Evolutionary conservation across 495 filamentous ascomycete species (phyloP).

Genomic region (Lepraria neglecta): DNA sequence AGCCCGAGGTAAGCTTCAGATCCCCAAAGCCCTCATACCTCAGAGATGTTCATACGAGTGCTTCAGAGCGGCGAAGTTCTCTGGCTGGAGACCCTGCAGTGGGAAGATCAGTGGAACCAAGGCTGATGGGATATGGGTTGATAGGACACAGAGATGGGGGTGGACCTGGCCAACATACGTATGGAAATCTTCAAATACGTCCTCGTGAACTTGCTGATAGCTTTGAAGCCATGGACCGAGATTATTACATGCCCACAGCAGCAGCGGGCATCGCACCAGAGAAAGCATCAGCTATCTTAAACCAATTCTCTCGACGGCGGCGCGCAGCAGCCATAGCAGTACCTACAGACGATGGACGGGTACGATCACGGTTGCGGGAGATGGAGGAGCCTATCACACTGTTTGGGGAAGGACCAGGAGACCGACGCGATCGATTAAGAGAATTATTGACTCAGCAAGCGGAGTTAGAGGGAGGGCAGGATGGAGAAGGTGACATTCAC

Average conservation of each 20-base stretch:
- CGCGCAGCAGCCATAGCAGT: constrained; percentile 87
- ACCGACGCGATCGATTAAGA: constrained; percentile 80
- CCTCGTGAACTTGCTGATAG: constrained; percentile 3
- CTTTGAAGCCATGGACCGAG: constrained; percentile 65
- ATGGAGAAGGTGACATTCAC: constrained; percentile 57
- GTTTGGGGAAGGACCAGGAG: constrained; percentile 84
- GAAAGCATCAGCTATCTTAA: constrained; percentile 79
- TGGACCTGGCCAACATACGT: constrained; percentile 78
- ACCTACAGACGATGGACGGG: constrained; percentile 86
- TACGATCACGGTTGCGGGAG: constrained; percentile 72
- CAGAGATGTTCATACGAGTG: constrained; percentile 30
- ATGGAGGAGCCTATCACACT: constrained; percentile 88
- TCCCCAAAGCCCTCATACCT: constrained; percentile 18
- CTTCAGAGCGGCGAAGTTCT: constrained; percentile 13
- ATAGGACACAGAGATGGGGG: constrained; percentile 58
- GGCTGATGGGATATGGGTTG: constrained; percentile 28
- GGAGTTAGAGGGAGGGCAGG: constrained; percentile 54
- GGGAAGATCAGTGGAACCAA: constrained; percentile 15
- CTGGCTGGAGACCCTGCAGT: constrained; percentile 6
- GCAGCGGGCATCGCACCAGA: constrained; percentile 74
- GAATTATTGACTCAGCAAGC: constrained; percentile 68
- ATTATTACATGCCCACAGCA: constrained; percentile 72
- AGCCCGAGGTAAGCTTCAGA: constrained; percentile 54
- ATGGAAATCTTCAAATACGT: constrained; percentile 30
- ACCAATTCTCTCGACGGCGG: constrained; percentile 84